These are phyloP conservation scores for Ampelocalamus luodianensis DNA, from an alignment of 176 grass and related monocot genomes.

Conservation along the genomic window DNA sequence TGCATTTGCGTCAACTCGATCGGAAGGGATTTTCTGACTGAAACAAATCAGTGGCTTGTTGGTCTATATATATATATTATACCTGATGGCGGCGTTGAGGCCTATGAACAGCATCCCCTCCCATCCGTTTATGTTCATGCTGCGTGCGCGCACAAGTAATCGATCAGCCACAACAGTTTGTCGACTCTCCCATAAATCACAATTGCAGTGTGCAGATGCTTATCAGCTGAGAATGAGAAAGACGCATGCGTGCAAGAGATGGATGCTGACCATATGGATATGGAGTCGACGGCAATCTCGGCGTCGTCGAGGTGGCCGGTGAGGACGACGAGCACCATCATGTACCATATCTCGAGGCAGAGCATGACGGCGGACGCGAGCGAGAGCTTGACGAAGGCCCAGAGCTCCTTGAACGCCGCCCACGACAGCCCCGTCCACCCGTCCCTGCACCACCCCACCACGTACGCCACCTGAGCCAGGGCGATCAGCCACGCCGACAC, in stretches of 20 bases:
- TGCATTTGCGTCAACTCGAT: too few relatives aligned
- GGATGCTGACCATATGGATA: conserved; percentile 72
- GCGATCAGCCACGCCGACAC: conserved; percentile 57
- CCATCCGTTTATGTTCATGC: conserved; percentile 96
- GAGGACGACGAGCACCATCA: conserved; percentile 92
- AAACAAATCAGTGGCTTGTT: too few relatives aligned
- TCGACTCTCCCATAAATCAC: too few relatives aligned
- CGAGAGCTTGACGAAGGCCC: conserved; percentile 71
- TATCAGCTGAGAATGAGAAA: too few relatives aligned
- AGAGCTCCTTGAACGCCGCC: conserved; percentile 58
- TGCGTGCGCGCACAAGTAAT: conserved; percentile 9
- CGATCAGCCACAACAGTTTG: too few relatives aligned
- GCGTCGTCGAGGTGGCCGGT: conserved; percentile 84
- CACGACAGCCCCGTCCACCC: conserved; percentile 73
- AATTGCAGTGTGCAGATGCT: too few relatives aligned
- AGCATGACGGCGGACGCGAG: conserved; percentile 79
- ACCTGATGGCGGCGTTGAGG: conserved; percentile 81
- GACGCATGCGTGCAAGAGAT: background rate
- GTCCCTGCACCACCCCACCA: conserved; percentile 58
- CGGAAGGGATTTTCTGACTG: too few relatives aligned
- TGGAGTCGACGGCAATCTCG: conserved; percentile 83
- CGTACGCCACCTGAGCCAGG: conserved; percentile 66
- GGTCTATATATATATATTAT: background rate
- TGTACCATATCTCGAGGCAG: conserved; percentile 88
- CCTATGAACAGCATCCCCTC: conserved; percentile 90